Base-by-base conservation (phyloP, 192 early-diverging fungal genomes). In the Coemansia sp. region DNA sequence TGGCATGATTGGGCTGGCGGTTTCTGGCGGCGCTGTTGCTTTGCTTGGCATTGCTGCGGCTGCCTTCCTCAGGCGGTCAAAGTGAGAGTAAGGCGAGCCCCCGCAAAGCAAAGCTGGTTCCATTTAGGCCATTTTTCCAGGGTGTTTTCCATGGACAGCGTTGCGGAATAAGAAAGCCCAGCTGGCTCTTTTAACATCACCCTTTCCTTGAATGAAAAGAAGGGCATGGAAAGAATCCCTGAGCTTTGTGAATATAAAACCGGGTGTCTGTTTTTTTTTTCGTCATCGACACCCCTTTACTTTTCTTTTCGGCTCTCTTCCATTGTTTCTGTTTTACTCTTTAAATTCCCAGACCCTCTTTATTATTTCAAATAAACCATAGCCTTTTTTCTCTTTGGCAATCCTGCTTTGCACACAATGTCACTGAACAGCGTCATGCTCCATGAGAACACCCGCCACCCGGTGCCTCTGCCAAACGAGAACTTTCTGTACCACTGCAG, bases 1-100 rank as follows among this genome's bases (percentile, higher is more conserved):
- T 74, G 94, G 94, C 42, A 74, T 92, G 32, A 85, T 94, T 32
- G 94, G 94, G 11, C 83, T 97, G 85, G 93, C 93, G 13, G 83
- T 97, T 67, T 87, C 92, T 18, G 92, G 93, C 28, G 86, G 86
- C 18, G 87, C 85, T 1, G 84, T 88, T 27, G 86, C 89, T 30
- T 74, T 89, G 36, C 89, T 83, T 2, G 87, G 85, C 49, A 73
- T 87, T 54, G 84, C 58, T 48, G 68, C 68, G 1, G 77, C 68
- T 6, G 68, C 88, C 13, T 64, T 90, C n/a, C 63, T 78, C 45
- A 56, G 46, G 48, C 64, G 67, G 42, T 71, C 74, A 51, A 69
- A 75, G 60, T 74, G 50, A 39, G 16, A 22, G 20, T 20, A 34
- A 34, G 9, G 9, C n/a, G n/a, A n/a, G n/a, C n/a, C n/a, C n/a